Conservation (phyloP, 2,329 filamentous ascomycete genomes). For the Clonostachys chloroleuca region DNA sequence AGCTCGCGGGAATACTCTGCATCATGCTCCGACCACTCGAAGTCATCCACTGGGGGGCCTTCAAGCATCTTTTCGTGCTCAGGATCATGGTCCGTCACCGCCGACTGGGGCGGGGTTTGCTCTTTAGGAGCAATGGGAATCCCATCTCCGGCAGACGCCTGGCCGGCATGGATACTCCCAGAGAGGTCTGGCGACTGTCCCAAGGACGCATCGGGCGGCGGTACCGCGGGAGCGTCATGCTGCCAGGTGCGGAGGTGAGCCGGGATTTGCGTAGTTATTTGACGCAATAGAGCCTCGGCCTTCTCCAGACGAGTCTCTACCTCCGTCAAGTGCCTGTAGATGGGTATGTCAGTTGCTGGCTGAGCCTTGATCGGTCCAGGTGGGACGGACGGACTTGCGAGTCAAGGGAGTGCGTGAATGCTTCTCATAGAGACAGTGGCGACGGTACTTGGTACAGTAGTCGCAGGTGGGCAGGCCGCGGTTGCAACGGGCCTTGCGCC, state of each 20-base stretch:
- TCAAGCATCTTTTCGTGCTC: constrained; percentile 17
- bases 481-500: constrained; percentile 32
- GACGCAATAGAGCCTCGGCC: constrained; percentile 20
- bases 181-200: not conserved
- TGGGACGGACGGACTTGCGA: constrained; percentile 25
- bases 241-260: constrained; percentile 13
- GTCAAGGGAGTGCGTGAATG: constrained; percentile 41
- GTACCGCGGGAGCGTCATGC: not conserved
- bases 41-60: constrained; percentile 24
- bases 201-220: not conserved
- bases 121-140: too few relatives aligned
- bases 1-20: constrained; percentile 14
- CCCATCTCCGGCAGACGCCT: not conserved
- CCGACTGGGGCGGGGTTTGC: too few relatives aligned
- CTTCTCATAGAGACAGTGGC: constrained; percentile 43
- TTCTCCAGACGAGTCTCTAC: constrained; percentile 33
- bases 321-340: constrained; percentile 29
- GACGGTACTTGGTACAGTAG: constrained; percentile 33
- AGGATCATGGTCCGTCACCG: not conserved
- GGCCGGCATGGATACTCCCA: not conserved
- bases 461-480: constrained; percentile 27
- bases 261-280: constrained; percentile 19
- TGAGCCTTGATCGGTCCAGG: not conserved
- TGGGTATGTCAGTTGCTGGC: constrained; percentile 3
- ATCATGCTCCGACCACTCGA: constrained; percentile 29